A percentile compares a stretch with the other conserved stretches of the same genome.
phyloP scores from a whole-genome alignment of 2,329 filamentous ascomycete genomes.

The Talaromyces sp. region DNA sequence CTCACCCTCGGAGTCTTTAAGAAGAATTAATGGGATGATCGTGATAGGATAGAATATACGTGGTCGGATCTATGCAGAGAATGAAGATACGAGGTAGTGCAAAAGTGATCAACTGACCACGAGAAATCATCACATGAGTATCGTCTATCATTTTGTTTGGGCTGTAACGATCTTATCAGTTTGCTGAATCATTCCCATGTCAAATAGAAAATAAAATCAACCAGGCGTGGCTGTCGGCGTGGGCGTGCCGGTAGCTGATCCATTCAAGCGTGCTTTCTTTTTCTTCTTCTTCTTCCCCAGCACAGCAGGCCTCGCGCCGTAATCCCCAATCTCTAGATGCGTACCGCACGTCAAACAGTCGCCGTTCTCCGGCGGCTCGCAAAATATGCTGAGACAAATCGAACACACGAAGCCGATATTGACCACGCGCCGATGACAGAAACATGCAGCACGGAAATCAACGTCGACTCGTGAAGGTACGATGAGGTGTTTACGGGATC shows the following conservation, averaged over 20 bases:
- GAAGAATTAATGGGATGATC: background rate
- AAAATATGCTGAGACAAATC: conserved; percentile 93
- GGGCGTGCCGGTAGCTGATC: conserved; percentile 54
- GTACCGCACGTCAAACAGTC: conserved; percentile 83
- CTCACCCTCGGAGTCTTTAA: background rate
- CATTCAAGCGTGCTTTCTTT: conserved; percentile 60
- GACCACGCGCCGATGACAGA: conserved; percentile 88
- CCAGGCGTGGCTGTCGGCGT: conserved; percentile 52
- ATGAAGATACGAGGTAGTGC: background rate
- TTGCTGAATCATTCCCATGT: background rate
- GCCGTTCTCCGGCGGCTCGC: conserved; percentile 59
- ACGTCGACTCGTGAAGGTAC: conserved; percentile 79
- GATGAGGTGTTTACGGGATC: conserved; percentile 63
- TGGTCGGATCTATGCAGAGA: background rate
- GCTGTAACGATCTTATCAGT: background rate
- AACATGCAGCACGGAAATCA: conserved; percentile 97
- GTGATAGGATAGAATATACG: background rate
- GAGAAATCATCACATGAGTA: background rate
- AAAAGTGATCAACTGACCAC: background rate
- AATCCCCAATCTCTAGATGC: conserved; percentile 69
- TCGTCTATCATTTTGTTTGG: background rate
- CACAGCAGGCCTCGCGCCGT: conserved; percentile 73
- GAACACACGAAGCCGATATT: conserved; percentile 94
- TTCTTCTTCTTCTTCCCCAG: conserved; percentile 70
- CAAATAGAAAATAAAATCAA: background rate